Percentiles rank a stretch among this genome's conserved stretches.
Conservation (phyloP, 2,329 filamentous ascomycete genomes). For the Penicillium occitanis region DNA sequence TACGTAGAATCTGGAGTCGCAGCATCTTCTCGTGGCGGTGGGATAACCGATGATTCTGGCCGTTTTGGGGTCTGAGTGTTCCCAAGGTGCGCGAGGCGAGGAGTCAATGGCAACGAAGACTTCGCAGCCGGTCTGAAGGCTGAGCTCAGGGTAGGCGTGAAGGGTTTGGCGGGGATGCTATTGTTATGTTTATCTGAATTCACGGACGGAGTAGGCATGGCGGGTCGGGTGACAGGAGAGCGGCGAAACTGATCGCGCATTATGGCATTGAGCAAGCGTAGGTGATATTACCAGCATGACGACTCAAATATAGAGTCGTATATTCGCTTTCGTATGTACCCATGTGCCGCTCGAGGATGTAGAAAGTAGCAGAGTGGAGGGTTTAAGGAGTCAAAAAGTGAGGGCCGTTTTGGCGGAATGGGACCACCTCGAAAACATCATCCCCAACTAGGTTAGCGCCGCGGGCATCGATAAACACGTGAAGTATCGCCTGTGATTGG, state of each 20-base stretch:
- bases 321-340: background rate
- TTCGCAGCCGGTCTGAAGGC: conserved; percentile 58
- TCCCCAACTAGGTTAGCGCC: conserved; percentile 19
- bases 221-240: conserved; percentile 31
- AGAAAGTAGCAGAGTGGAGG: conserved; percentile 3
- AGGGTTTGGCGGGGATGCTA: conserved; percentile 54
- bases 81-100: conserved; percentile 54
- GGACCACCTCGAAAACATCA: conserved; percentile 20
- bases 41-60: conserved; percentile 35
- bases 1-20: conserved; percentile 56
- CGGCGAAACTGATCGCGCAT: conserved; percentile 42
- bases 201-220: conserved; percentile 43
- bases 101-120: conserved; percentile 53
- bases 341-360: background rate
- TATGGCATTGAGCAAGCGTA: conserved; percentile 46
- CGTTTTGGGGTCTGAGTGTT: conserved; percentile 35
- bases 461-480: conserved; percentile 17
- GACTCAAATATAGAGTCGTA: conserved; percentile 29
- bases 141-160: conserved; percentile 68
- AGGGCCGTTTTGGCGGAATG: conserved; percentile 7
- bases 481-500: background rate
- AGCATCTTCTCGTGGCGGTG: conserved; percentile 51
- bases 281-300: conserved; percentile 36
- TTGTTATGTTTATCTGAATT: conserved; percentile 54
- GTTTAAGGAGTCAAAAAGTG: background rate